These are phyloP conservation scores for Ascochyta pisi DNA, from an alignment of 2,329 filamentous ascomycete species.

Conservation along the genomic window DNA sequence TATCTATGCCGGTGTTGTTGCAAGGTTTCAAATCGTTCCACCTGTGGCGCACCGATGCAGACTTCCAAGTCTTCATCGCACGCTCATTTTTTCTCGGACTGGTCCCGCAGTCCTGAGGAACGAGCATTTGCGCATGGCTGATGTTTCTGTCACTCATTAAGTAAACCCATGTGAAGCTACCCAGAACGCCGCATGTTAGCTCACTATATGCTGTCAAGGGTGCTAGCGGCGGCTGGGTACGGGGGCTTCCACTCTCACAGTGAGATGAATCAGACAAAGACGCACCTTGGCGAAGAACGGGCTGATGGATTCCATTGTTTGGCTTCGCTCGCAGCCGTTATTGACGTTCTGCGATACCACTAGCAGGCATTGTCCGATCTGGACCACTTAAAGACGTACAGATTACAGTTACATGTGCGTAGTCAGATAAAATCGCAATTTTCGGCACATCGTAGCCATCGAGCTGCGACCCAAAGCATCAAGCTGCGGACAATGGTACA, in stretches of 20 bases:
- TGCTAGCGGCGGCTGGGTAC: slow-evolving; percentile 25
- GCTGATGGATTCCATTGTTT: slow-evolving; percentile 12
- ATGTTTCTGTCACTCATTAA: neutral
- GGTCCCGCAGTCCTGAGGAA: neutral
- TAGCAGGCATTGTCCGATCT: slow-evolving; percentile 17
- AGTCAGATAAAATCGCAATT: slow-evolving; percentile 3
- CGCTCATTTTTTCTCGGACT: neutral
- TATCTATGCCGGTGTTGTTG: neutral
- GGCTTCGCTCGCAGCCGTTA: slow-evolving; percentile 1
- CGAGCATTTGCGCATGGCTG: neutral
- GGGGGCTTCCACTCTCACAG: slow-evolving; percentile 22
- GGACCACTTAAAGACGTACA: slow-evolving; percentile 12
- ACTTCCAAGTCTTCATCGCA: neutral
- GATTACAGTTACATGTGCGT: slow-evolving; percentile 26
- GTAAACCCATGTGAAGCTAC: neutral
- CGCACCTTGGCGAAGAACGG: slow-evolving; percentile 5
- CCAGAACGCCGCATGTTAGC: slow-evolving; percentile 21
- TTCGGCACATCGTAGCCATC: slow-evolving; percentile 5
- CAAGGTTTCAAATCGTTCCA: neutral
- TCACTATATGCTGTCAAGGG: slow-evolving; percentile 26
- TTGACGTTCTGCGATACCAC: slow-evolving; percentile 1
- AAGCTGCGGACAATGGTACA: neutral
- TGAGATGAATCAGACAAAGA: neutral
- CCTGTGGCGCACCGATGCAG: neutral
- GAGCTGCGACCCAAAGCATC: neutral